A percentile compares a stretch with the other conserved stretches of the same genome.
Conservation (phyloP, 805 yeast genomes). For the Lipomyces sp. region DNA sequence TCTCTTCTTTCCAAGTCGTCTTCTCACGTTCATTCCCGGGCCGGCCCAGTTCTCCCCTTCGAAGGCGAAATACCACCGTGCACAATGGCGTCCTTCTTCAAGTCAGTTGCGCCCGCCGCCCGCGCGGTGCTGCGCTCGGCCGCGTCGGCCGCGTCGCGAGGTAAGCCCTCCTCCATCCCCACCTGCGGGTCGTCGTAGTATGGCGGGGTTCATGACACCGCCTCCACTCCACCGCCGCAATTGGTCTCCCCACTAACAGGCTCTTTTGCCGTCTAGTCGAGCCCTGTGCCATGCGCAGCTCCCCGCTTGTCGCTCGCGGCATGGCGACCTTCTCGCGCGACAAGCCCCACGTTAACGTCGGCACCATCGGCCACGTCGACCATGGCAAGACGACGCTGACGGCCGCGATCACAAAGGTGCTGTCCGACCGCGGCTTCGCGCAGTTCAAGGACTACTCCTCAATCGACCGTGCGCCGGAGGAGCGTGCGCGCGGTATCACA, state of each 20-base stretch:
- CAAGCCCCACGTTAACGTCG: slow-evolving; percentile 94
- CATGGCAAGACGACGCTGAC: slow-evolving; percentile 98
- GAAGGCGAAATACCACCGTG: too few relatives aligned
- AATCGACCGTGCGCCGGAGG: slow-evolving; percentile 98
- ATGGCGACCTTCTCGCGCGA: slow-evolving; percentile 78
- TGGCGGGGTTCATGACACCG: background rate
- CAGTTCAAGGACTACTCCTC: slow-evolving; percentile 86
- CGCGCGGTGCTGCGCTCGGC: slow-evolving; percentile 20
- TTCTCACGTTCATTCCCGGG: too few relatives aligned
- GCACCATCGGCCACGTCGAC: slow-evolving; percentile 98
- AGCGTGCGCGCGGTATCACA: slow-evolving; percentile 99
- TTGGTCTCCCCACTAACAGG: background rate
- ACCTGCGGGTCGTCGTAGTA: background rate
- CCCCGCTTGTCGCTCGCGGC: slow-evolving; percentile 18
- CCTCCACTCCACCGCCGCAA: background rate
- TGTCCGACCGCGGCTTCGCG: slow-evolving; percentile 87
- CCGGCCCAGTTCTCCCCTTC: too few relatives aligned
- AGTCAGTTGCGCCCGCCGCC: slow-evolving; percentile 21
- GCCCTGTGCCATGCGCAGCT: slow-evolving; percentile 9
- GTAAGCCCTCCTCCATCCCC: slow-evolving; percentile 1
- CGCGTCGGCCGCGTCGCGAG: slow-evolving; percentile 11
- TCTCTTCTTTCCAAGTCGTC: too few relatives aligned
- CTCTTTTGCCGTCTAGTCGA: slow-evolving; percentile 6
- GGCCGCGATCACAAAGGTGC: slow-evolving; percentile 96
- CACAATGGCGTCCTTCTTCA: slow-evolving; percentile 17